Percentiles rank a stretch among this genome's conserved stretches.
These are phyloP conservation scores for Fraxinus platypoda DNA, from an alignment of 305 asterid species.

Conservation along the genomic window DNA sequence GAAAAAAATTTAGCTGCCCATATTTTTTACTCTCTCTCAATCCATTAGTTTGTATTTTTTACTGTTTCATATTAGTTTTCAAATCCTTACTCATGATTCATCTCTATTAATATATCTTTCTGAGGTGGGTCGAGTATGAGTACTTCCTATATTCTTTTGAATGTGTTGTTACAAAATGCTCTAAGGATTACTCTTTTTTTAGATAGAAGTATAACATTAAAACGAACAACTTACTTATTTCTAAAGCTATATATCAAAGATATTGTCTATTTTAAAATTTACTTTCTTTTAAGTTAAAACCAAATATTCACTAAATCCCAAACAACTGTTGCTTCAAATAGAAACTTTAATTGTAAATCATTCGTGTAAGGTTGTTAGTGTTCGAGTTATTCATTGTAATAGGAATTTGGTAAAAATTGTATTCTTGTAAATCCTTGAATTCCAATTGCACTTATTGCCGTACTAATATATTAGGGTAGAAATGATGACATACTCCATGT, in stretches of 20 bases:
- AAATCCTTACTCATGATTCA: not conserved
- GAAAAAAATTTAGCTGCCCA: not conserved
- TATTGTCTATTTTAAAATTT: too few species aligned
- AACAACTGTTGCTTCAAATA: not conserved
- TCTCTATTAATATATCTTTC: not conserved
- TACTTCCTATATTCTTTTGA: not conserved
- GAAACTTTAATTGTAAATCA: not conserved
- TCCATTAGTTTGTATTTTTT: not conserved
- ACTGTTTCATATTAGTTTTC: not conserved
- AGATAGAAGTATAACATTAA: too few species aligned
- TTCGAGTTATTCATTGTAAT: not conserved
- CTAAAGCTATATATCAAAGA: too few species aligned
- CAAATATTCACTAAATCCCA: not conserved
- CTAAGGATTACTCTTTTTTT: not conserved
- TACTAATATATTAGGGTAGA: not conserved
- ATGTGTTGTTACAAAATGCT: not conserved
- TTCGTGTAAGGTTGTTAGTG: not conserved
- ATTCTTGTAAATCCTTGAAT: not conserved
- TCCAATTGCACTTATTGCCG: not conserved
- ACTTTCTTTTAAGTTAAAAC: not conserved
- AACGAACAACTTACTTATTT: too few species aligned
- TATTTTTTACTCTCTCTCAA: not conserved
- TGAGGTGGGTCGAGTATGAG: not conserved
- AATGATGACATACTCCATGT: not conserved
- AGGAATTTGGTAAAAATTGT: not conserved